Evolutionary conservation across 176 grass and related monocot species (phyloP), one percentile per base, ranked within the genome.

Genomic region (Alloteropsis semialata): DNA sequence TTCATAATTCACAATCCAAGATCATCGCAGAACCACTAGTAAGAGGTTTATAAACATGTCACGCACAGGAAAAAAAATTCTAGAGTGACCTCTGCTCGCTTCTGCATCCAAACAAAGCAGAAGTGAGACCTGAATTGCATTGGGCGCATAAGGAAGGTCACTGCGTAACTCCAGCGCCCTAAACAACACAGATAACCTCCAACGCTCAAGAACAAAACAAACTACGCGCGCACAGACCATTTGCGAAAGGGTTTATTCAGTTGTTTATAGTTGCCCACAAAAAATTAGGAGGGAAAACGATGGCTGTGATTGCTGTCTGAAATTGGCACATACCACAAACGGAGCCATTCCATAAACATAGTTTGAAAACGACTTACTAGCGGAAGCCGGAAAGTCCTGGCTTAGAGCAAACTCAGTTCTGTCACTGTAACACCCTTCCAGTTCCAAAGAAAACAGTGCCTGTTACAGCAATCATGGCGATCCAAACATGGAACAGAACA

Each of bases 281-380:
- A 15, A 43, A 43, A 3, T 42, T 1, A n/a, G n/a, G n/a, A n/a
- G n/a, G n/a, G n/a, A n/a, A n/a, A n/a, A n/a, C n/a, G n/a, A n/a
- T n/a, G n/a, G n/a, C n/a, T n/a, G n/a, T 77, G 39, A 69, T 44
- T 29, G 32, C 10, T 22, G 22, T 55, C 44, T 56, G 39, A 50
- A 65, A n/a, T 74, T 4, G n/a, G 84, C 66, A 67, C 63, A 75
- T 61, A 60, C 73, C 84, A 80, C 81, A 60, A 24, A 75, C n/a
- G 61, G 6, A 69, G 36, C 38, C 54, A 57, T 58, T 27, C 55
- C 9, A 58, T 58, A 58, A 27, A 58, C 55, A 12, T 25, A 58
- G n/a, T 58, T 58, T 3, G 10, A 58, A 58, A 39, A 30, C 18
- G 49, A 34, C 88, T 41, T 4, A n/a, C 7, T 25, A 34, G 55